A percentile compares a stretch with the other conserved stretches of the same genome.
phyloP scores from a whole-genome alignment of 305 asterid species.

The Ajuga reptans region DNA sequence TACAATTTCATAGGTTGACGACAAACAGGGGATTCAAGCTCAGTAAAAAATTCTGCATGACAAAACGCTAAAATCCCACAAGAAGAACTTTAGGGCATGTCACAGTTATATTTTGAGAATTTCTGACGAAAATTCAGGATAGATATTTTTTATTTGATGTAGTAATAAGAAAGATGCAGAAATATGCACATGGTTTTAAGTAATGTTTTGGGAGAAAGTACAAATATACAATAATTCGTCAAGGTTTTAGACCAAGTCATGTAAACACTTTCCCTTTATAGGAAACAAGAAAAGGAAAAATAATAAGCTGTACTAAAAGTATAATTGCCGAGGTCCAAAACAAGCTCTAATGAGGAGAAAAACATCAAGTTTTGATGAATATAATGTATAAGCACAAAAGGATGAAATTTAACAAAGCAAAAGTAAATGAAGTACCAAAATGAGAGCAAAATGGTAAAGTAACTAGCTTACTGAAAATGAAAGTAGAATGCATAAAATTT shows the following conservation, averaged over 20 bases:
- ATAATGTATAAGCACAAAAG: background rate
- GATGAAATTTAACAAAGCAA: background rate
- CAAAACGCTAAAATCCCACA: too few relatives aligned
- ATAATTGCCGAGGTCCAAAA: background rate
- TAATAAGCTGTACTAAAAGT: background rate
- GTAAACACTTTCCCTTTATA: too few relatives aligned
- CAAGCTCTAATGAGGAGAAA: background rate
- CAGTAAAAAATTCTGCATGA: background rate
- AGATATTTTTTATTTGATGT: too few relatives aligned
- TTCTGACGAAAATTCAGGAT: too few relatives aligned
- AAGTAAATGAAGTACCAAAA: background rate
- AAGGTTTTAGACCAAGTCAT: too few relatives aligned
- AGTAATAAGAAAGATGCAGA: too few relatives aligned
- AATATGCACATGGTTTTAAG: too few relatives aligned
- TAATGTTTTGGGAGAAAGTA: too few relatives aligned
- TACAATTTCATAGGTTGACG: background rate
- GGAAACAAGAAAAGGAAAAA: too few relatives aligned
- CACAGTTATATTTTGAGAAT: too few relatives aligned
- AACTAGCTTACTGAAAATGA: background rate
- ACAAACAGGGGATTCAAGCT: background rate
- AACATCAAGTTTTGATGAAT: background rate
- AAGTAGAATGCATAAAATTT: background rate
- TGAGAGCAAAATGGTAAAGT: background rate
- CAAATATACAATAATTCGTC: too few relatives aligned
- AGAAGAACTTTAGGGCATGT: too few relatives aligned